Percentiles rank a stretch among this genome's conserved stretches.
Conservation (phyloP, 768 basidiomycete genomes). For the button mushroom (Agaricus bisporus) region DNA sequence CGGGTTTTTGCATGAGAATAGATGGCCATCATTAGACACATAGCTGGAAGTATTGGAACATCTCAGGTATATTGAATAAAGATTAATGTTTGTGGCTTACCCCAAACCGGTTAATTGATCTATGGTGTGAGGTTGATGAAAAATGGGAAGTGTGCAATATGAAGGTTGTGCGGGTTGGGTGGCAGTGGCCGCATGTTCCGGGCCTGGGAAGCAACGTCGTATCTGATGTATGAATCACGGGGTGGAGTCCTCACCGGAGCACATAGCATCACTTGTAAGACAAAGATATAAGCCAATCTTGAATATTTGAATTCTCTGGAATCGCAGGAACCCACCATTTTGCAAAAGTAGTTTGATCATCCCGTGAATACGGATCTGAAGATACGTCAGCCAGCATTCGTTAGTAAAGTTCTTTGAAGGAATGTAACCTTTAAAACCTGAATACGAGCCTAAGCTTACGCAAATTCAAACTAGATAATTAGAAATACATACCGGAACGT, state of each 20-base stretch:
- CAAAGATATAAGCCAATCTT: not conserved
- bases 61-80: not conserved
- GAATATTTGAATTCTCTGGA: not conserved
- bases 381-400: not conserved
- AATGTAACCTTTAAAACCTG: slow-evolving; percentile 47
- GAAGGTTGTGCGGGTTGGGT: slow-evolving; percentile 39
- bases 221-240: not conserved
- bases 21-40: slow-evolving; percentile 51
- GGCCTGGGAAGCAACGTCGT: slow-evolving; percentile 25
- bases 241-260: slow-evolving; percentile 29
- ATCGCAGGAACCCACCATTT: slow-evolving; percentile 38
- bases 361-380: slow-evolving; percentile 56
- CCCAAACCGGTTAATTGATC: slow-evolving; percentile 12
- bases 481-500: slow-evolving; percentile 39
- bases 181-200: slow-evolving; percentile 39
- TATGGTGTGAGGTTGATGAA: slow-evolving; percentile 31
- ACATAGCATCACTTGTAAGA: slow-evolving; percentile 40
- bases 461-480: not conserved
- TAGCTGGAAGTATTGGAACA: slow-evolving; percentile 25
- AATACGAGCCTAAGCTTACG: not conserved
- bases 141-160: slow-evolving; percentile 46
- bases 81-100: not conserved
- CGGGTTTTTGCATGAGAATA: slow-evolving; percentile 49
- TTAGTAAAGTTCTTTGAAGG: not conserved
- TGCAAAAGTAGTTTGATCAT: slow-evolving; percentile 46